Evolutionary conservation across 148 eudicot species (phyloP), one percentile per base, ranked within the genome.

Genomic region (Chenopodium quinoa): DNA sequence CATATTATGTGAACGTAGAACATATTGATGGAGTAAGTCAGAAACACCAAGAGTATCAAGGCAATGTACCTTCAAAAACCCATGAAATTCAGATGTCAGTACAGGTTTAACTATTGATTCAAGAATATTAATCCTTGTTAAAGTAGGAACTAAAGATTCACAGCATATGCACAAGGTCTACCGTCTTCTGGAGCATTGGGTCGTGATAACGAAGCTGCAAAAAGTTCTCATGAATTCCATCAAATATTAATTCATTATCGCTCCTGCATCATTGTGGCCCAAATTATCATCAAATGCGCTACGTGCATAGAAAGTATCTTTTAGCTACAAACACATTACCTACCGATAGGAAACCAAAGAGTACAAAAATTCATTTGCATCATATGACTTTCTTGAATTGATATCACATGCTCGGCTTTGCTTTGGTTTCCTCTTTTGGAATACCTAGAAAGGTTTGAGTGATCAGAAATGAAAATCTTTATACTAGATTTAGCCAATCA

Each of bases 201-300:
- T 97, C 99, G 85, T 89, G 93, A 90, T 97, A 92, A 83, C 81
- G 90, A 48, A 90, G 89, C 83, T 89, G 93, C 86, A 97, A 83
- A 64, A 92, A 90, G 82, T 97, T 97, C 84, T 94, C 99, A 81
- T 97, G 91, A 78, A 97, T 88, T 77, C 99, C 99, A 77, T 97
- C 98, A 68, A 88, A 85, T 80, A 97, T 85, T 83, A 90, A 80
- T 78, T 97, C 99, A 83, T 89, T 90, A 85, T 94, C 97, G 37
- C 97, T 94, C 47, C 99, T 97, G 93, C 81, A 84, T 22, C 75
- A 73, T 29, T 50, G 70, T 78, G 58, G 76, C 19, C 22, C 66
- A 71, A 34, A 50, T 56, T 81, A 69, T 48, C 50, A 78, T 66
- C 19, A 77, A 67, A 47, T 66, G 23, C 14, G 34, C 50, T 56